Percentiles rank a stretch among this genome's conserved stretches.
These are phyloP conservation scores for Cladobotryum mycophilum DNA, from an alignment of 2,329 filamentous ascomycete genomes.

Conservation along the genomic window DNA sequence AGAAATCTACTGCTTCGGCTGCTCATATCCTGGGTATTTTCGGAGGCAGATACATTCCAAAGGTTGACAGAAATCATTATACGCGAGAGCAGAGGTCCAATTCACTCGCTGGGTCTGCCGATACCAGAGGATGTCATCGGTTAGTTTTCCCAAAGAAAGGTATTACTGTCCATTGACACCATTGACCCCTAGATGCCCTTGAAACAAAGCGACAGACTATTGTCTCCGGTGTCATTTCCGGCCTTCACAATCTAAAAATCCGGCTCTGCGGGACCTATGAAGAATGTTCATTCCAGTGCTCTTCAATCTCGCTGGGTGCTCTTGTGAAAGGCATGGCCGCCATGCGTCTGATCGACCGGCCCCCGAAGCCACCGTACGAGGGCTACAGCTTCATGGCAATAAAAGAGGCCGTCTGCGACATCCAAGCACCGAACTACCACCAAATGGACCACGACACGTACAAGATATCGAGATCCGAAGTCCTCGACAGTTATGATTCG, in stretches of 20 bases:
- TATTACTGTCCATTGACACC: too few relatives aligned
- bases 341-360: neutral
- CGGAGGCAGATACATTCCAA: neutral
- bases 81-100: neutral
- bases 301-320: neutral
- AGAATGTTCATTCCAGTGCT: constrained; percentile 1
- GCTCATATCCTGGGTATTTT: neutral
- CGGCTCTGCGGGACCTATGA: neutral
- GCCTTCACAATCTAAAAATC: neutral
- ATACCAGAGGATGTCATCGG: neutral
- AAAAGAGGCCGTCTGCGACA: neutral
- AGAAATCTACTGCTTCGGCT: neutral
- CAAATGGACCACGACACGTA: too few relatives aligned
- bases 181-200: too few relatives aligned
- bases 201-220: neutral
- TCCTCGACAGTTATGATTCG: too few relatives aligned
- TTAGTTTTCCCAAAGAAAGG: too few relatives aligned
- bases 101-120: neutral
- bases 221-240: neutral
- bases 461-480: too few relatives aligned
- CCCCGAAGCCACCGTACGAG: neutral
- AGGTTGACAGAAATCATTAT: neutral
- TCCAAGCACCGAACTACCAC: too few relatives aligned
- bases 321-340: constrained; percentile 1
- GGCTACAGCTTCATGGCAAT: neutral